A percentile compares a stretch with the other conserved stretches of the same genome.
These are phyloP conservation scores for Boletus smithii DNA, from an alignment of 1,284 basidiomycete species.

Conservation along the genomic window DNA sequence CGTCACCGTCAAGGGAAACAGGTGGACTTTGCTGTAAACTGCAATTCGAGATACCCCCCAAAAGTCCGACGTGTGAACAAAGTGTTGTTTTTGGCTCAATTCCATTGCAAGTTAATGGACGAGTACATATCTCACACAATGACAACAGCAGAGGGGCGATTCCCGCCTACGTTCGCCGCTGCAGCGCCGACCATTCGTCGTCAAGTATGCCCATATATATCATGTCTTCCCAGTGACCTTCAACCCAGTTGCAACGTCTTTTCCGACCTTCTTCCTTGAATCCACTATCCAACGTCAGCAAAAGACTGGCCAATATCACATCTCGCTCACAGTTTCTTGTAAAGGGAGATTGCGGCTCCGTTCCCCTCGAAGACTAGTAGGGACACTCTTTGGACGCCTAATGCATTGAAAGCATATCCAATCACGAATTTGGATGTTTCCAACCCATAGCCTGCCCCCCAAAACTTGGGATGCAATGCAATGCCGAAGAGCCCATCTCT, in stretches of 20 bases:
- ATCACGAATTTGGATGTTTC: conserved; percentile 23
- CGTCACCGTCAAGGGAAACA: not conserved
- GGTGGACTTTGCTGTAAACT: too few species aligned
- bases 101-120: too few species aligned
- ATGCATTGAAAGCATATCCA: conserved; percentile 23
- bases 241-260: conserved; percentile 9
- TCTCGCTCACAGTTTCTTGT: conserved; percentile 22
- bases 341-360: conserved; percentile 16
- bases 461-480: conserved; percentile 17
- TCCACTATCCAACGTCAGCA: conserved; percentile 3
- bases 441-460: conserved; percentile 23
- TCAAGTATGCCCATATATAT: conserved; percentile 13
- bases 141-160: too few species aligned
- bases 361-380: conserved; percentile 21
- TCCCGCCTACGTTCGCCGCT: not conserved
- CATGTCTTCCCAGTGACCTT: conserved; percentile 13
- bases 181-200: conserved; percentile 16
- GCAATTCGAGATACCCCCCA: too few species aligned
- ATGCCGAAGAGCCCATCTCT: conserved; percentile 20
- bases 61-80: too few species aligned
- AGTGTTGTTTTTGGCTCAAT: too few species aligned
- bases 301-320: not conserved
- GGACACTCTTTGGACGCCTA: conserved; percentile 25
- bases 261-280: conserved; percentile 15
- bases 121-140: too few species aligned